These are phyloP conservation scores for Discostella pseudostelligera DNA, from an alignment of 108 stramenopile species.

Conservation along the genomic window DNA sequence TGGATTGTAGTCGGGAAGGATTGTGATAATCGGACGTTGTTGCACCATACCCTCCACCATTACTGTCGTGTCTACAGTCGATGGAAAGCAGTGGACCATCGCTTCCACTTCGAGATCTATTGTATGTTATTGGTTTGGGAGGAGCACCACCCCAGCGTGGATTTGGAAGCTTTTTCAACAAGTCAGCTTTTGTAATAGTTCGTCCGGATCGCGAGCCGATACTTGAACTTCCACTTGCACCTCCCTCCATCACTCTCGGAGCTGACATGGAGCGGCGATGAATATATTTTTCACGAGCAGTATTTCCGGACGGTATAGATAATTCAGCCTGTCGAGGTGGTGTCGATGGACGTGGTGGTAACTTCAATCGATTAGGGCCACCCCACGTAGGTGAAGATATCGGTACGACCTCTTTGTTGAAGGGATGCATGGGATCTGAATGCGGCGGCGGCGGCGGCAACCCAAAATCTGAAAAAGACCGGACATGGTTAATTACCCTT, in stretches of 20 bases:
- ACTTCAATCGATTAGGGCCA: neutral
- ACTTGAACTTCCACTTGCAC: slow-evolving; percentile 2
- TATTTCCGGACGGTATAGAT: neutral
- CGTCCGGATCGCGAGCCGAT: slow-evolving; percentile 6
- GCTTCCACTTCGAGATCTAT: slow-evolving; percentile 18
- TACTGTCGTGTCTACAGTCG: neutral
- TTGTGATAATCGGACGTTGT: neutral
- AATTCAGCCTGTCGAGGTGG: neutral
- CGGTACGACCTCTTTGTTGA: slow-evolving; percentile 2
- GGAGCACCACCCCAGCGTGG: slow-evolving; percentile 34
- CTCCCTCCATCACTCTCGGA: slow-evolving; percentile 7
- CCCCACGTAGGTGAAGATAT: neutral
- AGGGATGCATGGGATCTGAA: slow-evolving; percentile 20
- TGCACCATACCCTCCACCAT: slow-evolving; percentile 4
- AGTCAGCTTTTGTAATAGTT: slow-evolving; percentile 32
- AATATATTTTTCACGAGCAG: neutral
- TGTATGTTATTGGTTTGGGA: slow-evolving; percentile 33
- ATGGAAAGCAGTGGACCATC: slow-evolving; percentile 9
- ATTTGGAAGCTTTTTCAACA: slow-evolving; percentile 41
- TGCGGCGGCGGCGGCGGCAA: neutral
- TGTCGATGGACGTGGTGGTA: slow-evolving; percentile 1
- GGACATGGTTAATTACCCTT: slow-evolving; percentile 2
- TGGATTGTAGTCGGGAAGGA: slow-evolving; percentile 2
- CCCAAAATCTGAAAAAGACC: slow-evolving; percentile 28
- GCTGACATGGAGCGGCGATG: slow-evolving; percentile 43